Conservation (phyloP, 2,329 filamentous ascomycete genomes). For the Xylaria sp. region DNA sequence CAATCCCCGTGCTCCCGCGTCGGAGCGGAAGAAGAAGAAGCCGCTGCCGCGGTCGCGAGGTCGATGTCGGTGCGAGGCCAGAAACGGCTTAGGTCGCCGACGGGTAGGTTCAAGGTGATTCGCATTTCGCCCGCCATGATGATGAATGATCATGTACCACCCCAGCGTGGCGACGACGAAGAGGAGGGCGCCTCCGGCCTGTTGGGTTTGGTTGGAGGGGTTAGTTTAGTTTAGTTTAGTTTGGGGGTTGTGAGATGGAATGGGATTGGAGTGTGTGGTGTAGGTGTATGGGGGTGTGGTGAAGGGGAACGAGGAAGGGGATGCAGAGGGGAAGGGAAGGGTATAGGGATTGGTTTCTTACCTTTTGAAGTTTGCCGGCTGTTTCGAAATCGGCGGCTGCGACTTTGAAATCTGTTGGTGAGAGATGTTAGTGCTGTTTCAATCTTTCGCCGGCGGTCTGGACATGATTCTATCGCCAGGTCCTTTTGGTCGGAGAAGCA, state of each 20-base stretch:
- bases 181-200: constrained; percentile 48
- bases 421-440: not conserved
- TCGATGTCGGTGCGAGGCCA: constrained; percentile 50
- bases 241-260: not conserved
- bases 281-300: too few species aligned
- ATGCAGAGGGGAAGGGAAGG: not conserved
- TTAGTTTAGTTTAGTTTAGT: not conserved
- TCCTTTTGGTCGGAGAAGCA: too few species aligned
- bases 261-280: too few species aligned
- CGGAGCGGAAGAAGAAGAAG: not conserved
- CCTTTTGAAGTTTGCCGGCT: constrained; percentile 49
- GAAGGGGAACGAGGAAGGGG: not conserved
- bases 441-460: too few species aligned
- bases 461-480: too few species aligned
- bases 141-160: constrained; percentile 59
- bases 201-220: not conserved
- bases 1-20: constrained; percentile 19
- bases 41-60: constrained; percentile 20
- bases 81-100: constrained; percentile 56
- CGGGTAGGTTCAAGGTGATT: constrained; percentile 53
- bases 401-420: constrained; percentile 24
- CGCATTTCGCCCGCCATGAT: constrained; percentile 61
- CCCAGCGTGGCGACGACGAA: constrained; percentile 55
- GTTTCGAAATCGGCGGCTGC: constrained; percentile 23
- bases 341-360: constrained; percentile 30